Evolutionary conservation across 345 rosid genomes (phyloP).

Genomic region (Populus simonii): DNA sequence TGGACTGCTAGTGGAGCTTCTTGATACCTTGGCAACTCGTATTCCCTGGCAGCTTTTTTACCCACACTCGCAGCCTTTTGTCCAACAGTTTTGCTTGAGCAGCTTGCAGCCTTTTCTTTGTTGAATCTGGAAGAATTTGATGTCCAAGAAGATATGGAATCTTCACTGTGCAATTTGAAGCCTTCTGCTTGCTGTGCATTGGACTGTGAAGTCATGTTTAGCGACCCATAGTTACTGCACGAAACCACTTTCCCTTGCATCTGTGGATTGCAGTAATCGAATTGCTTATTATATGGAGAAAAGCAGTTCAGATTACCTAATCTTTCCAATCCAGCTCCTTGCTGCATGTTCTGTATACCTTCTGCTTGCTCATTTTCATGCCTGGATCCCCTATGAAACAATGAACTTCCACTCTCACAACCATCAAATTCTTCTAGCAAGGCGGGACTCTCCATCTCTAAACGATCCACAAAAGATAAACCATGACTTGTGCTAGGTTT

Average conservation of each 20-base stretch:
- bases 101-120: constrained; percentile 29
- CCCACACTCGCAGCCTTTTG: constrained; percentile 20
- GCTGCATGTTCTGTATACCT: constrained; percentile 27
- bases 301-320: constrained; percentile 22
- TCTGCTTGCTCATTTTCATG: constrained; percentile 27
- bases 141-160: constrained; percentile 44
- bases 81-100: constrained; percentile 19
- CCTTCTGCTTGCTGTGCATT: constrained; percentile 35
- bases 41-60: constrained; percentile 25
- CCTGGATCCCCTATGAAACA: constrained; percentile 26
- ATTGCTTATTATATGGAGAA: constrained; percentile 36
- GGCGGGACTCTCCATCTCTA: constrained; percentile 30
- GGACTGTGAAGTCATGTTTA: constrained; percentile 24
- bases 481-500: constrained; percentile 31
- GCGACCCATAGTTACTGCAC: constrained; percentile 27
- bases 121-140: constrained; percentile 37
- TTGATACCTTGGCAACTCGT: constrained; percentile 19
- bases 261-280: constrained; percentile 23
- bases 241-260: constrained; percentile 22
- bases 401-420: constrained; percentile 30
- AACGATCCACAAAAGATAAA: constrained; percentile 30
- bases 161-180: constrained; percentile 38
- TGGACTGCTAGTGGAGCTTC: constrained; percentile 17
- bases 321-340: constrained; percentile 26
- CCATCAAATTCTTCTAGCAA: constrained; percentile 39